Base-by-base conservation (phyloP, 176 grass and related monocot species). In the Triticum turgidum region DNA sequence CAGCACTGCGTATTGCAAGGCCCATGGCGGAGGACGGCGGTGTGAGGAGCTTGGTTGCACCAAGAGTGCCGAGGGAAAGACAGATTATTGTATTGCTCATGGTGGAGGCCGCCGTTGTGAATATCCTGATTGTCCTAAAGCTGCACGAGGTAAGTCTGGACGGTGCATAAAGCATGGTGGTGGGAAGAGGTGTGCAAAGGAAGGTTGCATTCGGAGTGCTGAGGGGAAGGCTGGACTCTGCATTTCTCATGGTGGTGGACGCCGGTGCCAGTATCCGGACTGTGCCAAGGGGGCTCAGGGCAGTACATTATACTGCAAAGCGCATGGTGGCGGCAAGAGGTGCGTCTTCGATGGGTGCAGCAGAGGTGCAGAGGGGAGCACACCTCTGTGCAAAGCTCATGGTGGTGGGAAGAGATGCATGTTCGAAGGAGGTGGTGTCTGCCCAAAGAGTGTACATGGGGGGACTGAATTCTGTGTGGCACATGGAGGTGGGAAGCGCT, bases 201-300 rank as follows among this genome's bases (percentile, higher is more conserved):
- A 90, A 82, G 91, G 91, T 27, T 93, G 91, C 73, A 90, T 81
- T 51, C 82, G 86, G 65, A 93, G 91, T 13, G 91, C 91, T 1
- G 91, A 93, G 73, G 91, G 91, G 3, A 90, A 90, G 79, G 91
- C 91, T 54, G 91, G 91, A 17, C 65, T 90, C 14, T 93, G 91
- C 73, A 93, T 93, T 85, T 93, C 91, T 47, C 91, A 93, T 90
- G 91, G 91, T 8, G 91, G 91, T 45, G 91, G 91, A 34, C 91
- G 88, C 18, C 85, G 91, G 29, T 93, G 91, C 38, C 91, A 93
- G 33, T 88, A 79, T 54, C 82, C 88, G 0, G 78, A 90, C 9
- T 93, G 91, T 52, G 64, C 37, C 45, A 93, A 90, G 37, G 91
- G 91, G 38, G 88, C 91, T 68, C 91, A 93, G 38, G 91, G 91